Percentiles rank a stretch among this genome's conserved stretches.
Conservation (phyloP, 352 stramenopile genomes). For the Thalassiosira delicatula region DNA sequence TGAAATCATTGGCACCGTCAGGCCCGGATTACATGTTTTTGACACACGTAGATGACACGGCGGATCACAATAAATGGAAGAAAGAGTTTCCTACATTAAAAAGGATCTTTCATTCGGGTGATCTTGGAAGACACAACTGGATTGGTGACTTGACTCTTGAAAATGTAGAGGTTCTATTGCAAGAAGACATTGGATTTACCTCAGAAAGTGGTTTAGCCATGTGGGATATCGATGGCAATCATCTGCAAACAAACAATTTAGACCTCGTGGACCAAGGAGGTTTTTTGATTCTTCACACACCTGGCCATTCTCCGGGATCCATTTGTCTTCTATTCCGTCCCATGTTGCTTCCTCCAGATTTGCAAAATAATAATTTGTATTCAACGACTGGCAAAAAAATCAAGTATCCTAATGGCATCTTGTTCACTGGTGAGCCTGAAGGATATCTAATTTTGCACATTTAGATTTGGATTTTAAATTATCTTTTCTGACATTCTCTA, state of each 20-base stretch:
- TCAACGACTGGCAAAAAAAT: too few relatives aligned
- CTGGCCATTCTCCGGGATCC: constrained; percentile 73
- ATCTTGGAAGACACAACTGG: constrained; percentile 67
- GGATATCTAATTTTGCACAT: too few relatives aligned
- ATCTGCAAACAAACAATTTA: background rate
- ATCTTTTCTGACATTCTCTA: too few relatives aligned
- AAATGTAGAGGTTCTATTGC: constrained; percentile 73
- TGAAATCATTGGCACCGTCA: constrained; percentile 49
- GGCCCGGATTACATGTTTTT: constrained; percentile 72
- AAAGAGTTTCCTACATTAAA: constrained; percentile 66
- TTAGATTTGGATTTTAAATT: too few relatives aligned
- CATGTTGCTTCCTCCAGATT: too few relatives aligned
- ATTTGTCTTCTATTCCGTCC: constrained; percentile 54
- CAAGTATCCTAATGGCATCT: too few relatives aligned
- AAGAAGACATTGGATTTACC: background rate
- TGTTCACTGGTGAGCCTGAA: too few relatives aligned
- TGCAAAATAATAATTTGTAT: too few relatives aligned
- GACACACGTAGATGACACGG: constrained; percentile 79
- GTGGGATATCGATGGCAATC: constrained; percentile 47
- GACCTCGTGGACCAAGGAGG: constrained; percentile 17
- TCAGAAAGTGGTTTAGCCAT: background rate
- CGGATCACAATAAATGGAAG: constrained; percentile 75
- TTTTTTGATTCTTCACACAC: constrained; percentile 71
- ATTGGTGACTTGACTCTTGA: constrained; percentile 71
- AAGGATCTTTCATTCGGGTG: constrained; percentile 75